Evolutionary conservation across 1,284 basidiomycete genomes (phyloP), one percentile per base, ranked within the genome.

Genomic region (Tremellales sp.): DNA sequence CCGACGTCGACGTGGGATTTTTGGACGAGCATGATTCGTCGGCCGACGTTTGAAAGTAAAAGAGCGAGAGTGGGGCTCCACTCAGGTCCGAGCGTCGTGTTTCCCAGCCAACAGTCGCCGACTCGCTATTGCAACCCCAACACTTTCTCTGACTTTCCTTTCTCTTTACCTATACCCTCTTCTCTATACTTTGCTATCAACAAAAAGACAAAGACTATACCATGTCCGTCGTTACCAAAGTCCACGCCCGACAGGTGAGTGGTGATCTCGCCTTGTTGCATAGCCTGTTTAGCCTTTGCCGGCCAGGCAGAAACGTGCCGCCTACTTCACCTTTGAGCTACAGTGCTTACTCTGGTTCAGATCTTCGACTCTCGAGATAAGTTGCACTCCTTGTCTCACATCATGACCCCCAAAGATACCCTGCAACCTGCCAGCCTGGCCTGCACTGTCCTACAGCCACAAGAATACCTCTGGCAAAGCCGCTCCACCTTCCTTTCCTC

Each of bases 321-420:
- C n/a, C n/a, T n/a, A n/a, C n/a, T n/a, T n/a, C n/a, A n/a, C n/a
- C n/a, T n/a, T n/a, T n/a, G n/a, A 31, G 29, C 10, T 8, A 31
- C 15, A 31, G 21, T 43, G 40, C 12, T 47, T 59, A 27, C 51
- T 54, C 15, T 44, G 33, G 26, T 33, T 40, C 68, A 93, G 88
- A 94, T 94, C 83, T 94, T 94, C 74, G 90, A 94, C 81, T 94
- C 90, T 71, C 87, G 90, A 72, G 90, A 90, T 70, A 61, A 70
- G 67, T 70, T 33, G 26, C 19, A 48, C 33, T 39, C 13, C n/a
- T n/a, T 15, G 15, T 15, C 41, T 22, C n/a, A n/a, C n/a, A 27
- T 42, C 27, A 11, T n/a, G 24, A 13, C 8, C 43, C n/a, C 13
- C 19, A 12, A 15, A 23, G 12, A 13, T 21, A 27, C 31, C 37